Base-by-base conservation (phyloP, 169 alveolate species). In the Pseudocohnilembus persalinus region DNA sequence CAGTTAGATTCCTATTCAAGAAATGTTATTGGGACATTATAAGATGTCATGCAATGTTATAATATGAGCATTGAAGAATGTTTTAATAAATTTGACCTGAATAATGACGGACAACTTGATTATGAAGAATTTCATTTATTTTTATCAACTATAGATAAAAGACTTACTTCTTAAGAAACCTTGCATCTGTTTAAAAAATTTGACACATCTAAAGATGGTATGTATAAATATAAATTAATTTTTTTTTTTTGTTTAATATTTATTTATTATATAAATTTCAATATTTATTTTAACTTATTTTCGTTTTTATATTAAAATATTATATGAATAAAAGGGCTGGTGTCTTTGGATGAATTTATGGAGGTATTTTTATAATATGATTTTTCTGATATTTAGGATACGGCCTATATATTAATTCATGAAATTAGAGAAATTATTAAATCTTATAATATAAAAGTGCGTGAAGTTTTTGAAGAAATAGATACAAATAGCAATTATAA, bases 391-490 rank as follows among this genome's bases (percentile, higher is more conserved):
- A 1, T 33, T 33, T 31, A 29, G 20, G 82, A 77, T n/a, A 32
- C 30, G 6, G 82, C 82, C 33, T 26, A 29, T 31, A n/a, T 27
- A 25, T 31, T 77, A 0, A 77, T 77, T 24, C 30, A 63, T 1
- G 82, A 77, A n/a, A 27, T 77, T 15, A 77, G 63, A n/a, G 82
- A 77, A 34, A 33, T 77, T 0, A 33, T 77, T 33, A 77, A 77
- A 27, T 31, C 82, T 0, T 33, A 77, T 77, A 77, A 77, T 31
- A 77, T 77, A 68, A 77, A 77, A 31, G 20, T 77, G 1, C 29
- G 28, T 32, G 73, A 77, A 77, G 33, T 77, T 0, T 77, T 77
- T 33, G 73, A 77, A 26, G 63, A 77, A 31, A 31, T 33, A 33
- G 82, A 77, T 77, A 68, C 30, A 77, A 33, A 77, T 33, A 77